phyloP scores from a whole-genome alignment of 2,329 filamentous ascomycete genomes.

The Hymenotorrendiella dingleyae region DNA sequence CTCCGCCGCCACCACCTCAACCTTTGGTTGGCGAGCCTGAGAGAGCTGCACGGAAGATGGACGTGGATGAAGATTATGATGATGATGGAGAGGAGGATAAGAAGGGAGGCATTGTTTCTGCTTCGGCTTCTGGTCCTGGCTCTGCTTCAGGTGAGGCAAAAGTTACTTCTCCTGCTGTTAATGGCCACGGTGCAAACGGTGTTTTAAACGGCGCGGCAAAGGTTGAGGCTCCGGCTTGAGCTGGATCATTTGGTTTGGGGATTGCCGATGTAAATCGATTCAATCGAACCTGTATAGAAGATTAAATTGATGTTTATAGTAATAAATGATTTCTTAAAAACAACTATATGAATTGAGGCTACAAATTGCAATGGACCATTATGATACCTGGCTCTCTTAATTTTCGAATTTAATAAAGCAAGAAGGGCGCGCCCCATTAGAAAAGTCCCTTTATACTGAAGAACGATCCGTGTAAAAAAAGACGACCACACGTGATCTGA shows the following conservation, averaged over 20 bases:
- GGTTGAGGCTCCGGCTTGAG: constrained; percentile 21
- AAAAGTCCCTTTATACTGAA: too few relatives aligned
- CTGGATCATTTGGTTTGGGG: not conserved
- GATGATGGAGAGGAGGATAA: constrained; percentile 87
- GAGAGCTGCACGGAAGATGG: constrained; percentile 84
- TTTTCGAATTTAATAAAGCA: too few relatives aligned
- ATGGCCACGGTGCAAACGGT: constrained; percentile 28
- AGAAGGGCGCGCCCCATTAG: too few relatives aligned
- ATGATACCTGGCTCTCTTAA: too few relatives aligned
- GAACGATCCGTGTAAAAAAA: too few relatives aligned
- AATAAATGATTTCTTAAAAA: too few relatives aligned
- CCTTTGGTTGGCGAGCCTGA: constrained; percentile 65
- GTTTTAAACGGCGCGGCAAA: constrained; percentile 28
- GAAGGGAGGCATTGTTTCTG: constrained; percentile 46
- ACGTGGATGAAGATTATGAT: constrained; percentile 96
- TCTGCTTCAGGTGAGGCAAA: constrained; percentile 41
- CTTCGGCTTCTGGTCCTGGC: constrained; percentile 40
- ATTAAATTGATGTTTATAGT: too few relatives aligned
- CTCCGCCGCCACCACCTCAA: constrained; percentile 34
- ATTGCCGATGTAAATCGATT: constrained; percentile 2
- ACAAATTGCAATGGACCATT: too few relatives aligned
- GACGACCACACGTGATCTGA: too few relatives aligned
- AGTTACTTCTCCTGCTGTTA: constrained; percentile 42
- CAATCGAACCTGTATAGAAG: not conserved
- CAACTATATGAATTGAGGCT: too few relatives aligned